A percentile compares a stretch with the other conserved stretches of the same genome.
Evolutionary conservation across 169 alveolate genomes (phyloP).

Genomic region (Plasmodium blacklocki): DNA sequence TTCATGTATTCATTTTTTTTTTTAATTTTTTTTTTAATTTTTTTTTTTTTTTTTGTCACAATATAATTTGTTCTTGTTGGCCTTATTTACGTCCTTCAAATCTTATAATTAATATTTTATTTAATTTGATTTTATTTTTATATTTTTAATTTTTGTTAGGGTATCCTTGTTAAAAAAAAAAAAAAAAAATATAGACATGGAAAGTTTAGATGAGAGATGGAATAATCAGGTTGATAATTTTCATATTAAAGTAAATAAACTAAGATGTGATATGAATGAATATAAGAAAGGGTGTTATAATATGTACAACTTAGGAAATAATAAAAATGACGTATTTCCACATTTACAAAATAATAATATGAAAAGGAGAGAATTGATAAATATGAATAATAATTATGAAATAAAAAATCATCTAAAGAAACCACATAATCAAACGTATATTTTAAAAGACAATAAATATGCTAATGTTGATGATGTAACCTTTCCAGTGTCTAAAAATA

Average conservation of each 20-base stretch:
- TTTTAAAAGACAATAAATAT: conserved; percentile 18
- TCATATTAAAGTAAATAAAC: conserved; percentile 45
- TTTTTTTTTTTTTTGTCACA: not conserved
- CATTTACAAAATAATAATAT: conserved; percentile 24
- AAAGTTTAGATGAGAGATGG: conserved; percentile 39
- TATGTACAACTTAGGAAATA: conserved; percentile 9
- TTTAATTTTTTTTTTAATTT: not conserved
- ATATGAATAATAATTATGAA: conserved; percentile 40
- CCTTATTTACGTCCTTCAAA: too few relatives aligned
- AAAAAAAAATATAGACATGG: conserved; percentile 10
- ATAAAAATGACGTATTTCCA: conserved; percentile 12
- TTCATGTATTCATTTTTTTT: not conserved
- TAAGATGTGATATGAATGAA: conserved; percentile 35
- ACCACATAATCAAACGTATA: conserved; percentile 15
- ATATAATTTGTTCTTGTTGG: too few relatives aligned
- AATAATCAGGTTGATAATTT: conserved; percentile 39
- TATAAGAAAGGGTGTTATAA: conserved; percentile 28
- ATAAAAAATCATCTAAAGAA: conserved; percentile 18
- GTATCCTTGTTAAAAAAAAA: not conserved
- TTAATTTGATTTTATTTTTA: not conserved
- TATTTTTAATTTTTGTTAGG: not conserved
- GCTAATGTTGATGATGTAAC: conserved; percentile 11
- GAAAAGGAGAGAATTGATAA: conserved; percentile 55
- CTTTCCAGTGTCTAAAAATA: conserved; percentile 49
- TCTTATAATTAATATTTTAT: not conserved